These are phyloP conservation scores for Fragilariopsis cylindrus DNA, from an alignment of 108 stramenopile genomes.

Conservation along the genomic window DNA sequence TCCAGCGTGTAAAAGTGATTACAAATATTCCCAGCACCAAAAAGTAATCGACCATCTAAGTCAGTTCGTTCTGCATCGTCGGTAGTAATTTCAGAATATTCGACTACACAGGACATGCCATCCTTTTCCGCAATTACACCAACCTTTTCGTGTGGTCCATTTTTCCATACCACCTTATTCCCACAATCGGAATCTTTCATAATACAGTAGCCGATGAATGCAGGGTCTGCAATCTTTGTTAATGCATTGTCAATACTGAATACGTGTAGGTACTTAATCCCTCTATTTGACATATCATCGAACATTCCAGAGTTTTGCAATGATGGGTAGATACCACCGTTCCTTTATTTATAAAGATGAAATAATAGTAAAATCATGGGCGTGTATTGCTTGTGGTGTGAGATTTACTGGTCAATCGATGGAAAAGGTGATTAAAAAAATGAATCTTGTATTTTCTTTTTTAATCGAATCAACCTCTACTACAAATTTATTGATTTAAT, in stretches of 20 bases:
- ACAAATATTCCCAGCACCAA: slow-evolving; percentile 98
- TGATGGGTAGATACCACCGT: slow-evolving; percentile 96
- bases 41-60: slow-evolving; percentile 64
- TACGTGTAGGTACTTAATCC: slow-evolving; percentile 88
- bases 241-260: slow-evolving; percentile 97
- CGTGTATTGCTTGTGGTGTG: too few species aligned
- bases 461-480: too few species aligned
- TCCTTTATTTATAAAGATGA: background rate
- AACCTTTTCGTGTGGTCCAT: slow-evolving; percentile 88
- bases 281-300: slow-evolving; percentile 76
- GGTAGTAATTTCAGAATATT: slow-evolving; percentile 88
- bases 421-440: too few species aligned
- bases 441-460: too few species aligned
- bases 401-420: too few species aligned
- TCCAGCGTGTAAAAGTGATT: slow-evolving; percentile 95
- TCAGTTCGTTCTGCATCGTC: slow-evolving; percentile 71
- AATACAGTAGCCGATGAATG: slow-evolving; percentile 94
- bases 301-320: slow-evolving; percentile 80
- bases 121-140: slow-evolving; percentile 83
- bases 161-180: slow-evolving; percentile 94
- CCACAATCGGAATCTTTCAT: slow-evolving; percentile 84
- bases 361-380: background rate
- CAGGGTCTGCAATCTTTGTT: slow-evolving; percentile 89
- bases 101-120: slow-evolving; percentile 87
- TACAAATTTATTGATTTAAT: background rate